Base-by-base conservation (phyloP, 2,329 filamentous ascomycete species). In the Metarhizium guizhouense region DNA sequence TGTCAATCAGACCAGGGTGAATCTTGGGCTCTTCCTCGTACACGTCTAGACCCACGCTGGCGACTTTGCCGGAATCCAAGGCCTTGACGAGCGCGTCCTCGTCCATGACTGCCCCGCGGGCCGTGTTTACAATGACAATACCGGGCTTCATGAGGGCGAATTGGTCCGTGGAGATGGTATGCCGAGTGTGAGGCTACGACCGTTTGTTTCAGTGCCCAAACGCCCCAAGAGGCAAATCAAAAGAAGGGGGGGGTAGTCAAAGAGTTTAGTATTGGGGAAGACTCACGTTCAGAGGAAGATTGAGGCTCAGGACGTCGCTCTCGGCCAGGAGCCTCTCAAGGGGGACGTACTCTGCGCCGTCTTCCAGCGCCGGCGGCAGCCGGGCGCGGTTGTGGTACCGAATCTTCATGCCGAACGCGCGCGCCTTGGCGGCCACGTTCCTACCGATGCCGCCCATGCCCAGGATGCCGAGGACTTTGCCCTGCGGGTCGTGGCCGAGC, bases 401-500 rank as follows among this genome's bases (percentile, higher is more conserved):
- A 13, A 88, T 77, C 47, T 71, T 79, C 87, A 94, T 91, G 11
- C 85, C 87, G 66, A 95, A 92, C 0, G 78, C 87, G 54, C 81
- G 77, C 3, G 85, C 87, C 70, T 91, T 91, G 67, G 76, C 81
- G 66, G 86, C 88, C 63, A 94, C 71, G 64, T 90, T 90, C 40
- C 86, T 76, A 0, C 90, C 90, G 58, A 95, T 94, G 2, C 90
- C 88, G 20, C 90, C 90, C 88, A 94, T 93, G 6, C 90, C 90
- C 45, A 95, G 69, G 57, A 95, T 90, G 0, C 90, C 90, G 5
- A 95, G 76, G 1, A 85, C 74, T 70, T 93, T 94, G 40, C 87
- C 88, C 68, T 88, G 78, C 1, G 89, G 89, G 65, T 94, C 89
- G 65, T 88, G 87, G 13, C 89, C 90, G 6, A 84, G 72, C 0